These are phyloP conservation scores for Colletotrichum gigasporum DNA, from an alignment of 2,329 filamentous ascomycete species.

Conservation along the genomic window DNA sequence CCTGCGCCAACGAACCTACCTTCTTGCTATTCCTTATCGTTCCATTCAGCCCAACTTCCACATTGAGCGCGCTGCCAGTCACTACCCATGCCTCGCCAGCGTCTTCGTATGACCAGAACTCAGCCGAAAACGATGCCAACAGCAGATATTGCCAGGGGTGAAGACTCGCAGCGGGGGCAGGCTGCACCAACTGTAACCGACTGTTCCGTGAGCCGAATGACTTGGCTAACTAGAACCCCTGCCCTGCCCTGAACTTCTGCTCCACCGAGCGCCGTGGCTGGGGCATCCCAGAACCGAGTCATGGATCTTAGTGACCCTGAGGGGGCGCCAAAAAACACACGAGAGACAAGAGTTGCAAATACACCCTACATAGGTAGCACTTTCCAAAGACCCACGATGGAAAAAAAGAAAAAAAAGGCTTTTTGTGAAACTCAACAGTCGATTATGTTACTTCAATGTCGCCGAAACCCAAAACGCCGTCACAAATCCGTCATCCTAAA, in stretches of 20 bases:
- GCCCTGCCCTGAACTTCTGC: background rate
- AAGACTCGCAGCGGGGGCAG: background rate
- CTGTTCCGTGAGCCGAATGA: background rate
- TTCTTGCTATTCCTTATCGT: background rate
- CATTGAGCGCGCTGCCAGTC: too few species aligned
- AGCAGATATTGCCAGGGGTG: too few species aligned
- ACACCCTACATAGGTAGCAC: too few species aligned
- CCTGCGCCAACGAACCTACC: background rate
- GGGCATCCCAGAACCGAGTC: background rate
- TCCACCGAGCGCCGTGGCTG: background rate
- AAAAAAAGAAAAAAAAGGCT: background rate
- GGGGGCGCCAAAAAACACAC: background rate
- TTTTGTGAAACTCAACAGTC: too few species aligned
- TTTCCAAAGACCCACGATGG: background rate
- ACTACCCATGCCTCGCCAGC: too few species aligned
- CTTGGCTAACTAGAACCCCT: background rate
- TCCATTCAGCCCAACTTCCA: background rate
- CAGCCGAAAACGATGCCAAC: too few species aligned
- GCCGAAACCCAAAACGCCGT: slow-evolving; percentile 4
- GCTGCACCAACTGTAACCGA: background rate
- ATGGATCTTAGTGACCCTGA: background rate
- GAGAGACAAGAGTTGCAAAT: background rate
- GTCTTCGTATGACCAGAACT: too few species aligned
- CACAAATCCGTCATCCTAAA: background rate
- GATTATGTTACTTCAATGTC: background rate